Evolutionary conservation across 768 basidiomycete species (phyloP).

Genomic region (Tylopilus sp.): DNA sequence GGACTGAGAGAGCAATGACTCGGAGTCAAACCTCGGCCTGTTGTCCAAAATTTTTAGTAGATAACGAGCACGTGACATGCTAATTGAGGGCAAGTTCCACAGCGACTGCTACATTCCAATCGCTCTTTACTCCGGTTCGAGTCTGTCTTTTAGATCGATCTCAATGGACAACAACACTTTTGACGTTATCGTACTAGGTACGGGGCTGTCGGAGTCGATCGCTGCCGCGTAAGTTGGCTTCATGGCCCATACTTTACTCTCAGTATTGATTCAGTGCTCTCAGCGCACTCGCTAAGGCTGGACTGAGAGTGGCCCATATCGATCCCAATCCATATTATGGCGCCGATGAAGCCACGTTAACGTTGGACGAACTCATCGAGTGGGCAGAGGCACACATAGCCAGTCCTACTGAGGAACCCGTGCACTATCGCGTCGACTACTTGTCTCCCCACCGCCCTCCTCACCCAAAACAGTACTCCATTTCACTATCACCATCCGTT

Average conservation of each 20-base stretch:
- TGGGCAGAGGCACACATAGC: slow-evolving; percentile 54
- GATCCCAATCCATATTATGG: slow-evolving; percentile 88
- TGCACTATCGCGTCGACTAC: slow-evolving; percentile 33
- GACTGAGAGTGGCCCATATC: slow-evolving; percentile 84
- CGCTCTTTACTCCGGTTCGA: too few relatives aligned
- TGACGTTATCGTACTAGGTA: slow-evolving; percentile 69
- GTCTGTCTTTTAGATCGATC: neutral
- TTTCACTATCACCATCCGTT: slow-evolving; percentile 81
- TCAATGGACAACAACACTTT: slow-evolving; percentile 44
- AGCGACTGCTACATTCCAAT: too few relatives aligned
- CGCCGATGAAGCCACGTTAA: slow-evolving; percentile 73
- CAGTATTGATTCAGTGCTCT: neutral
- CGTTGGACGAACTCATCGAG: slow-evolving; percentile 70
- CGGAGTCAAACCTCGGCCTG: neutral
- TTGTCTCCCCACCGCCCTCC: slow-evolving; percentile 42
- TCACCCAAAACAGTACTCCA: slow-evolving; percentile 72
- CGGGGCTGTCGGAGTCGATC: slow-evolving; percentile 84
- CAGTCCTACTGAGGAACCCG: slow-evolving; percentile 7
- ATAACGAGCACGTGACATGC: slow-evolving; percentile 20
- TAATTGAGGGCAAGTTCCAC: slow-evolving; percentile 25
- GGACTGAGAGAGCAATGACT: neutral
- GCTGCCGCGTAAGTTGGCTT: slow-evolving; percentile 70
- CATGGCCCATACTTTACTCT: slow-evolving; percentile 1
- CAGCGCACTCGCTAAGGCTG: slow-evolving; percentile 87
- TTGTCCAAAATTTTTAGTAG: slow-evolving; percentile 22